Conservation (phyloP, 2,329 filamentous ascomycete species). For the Ophiocordyceps camponoti-floridani region DNA sequence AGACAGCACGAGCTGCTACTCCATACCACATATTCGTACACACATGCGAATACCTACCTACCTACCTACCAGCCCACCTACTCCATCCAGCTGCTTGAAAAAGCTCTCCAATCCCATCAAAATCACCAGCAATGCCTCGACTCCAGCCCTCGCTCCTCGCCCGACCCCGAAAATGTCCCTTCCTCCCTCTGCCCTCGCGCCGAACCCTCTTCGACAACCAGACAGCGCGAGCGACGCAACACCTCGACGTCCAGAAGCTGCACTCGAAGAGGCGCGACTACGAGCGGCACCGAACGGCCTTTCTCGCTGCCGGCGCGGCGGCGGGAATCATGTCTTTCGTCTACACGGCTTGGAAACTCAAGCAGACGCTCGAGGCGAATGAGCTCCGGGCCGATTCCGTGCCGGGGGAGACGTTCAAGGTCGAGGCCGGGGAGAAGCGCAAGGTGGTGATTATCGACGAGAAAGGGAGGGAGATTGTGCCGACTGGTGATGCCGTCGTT, state of each 20-base stretch:
- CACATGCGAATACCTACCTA: too few relatives aligned
- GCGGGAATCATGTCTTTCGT: conserved; percentile 30
- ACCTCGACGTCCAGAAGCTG: conserved; percentile 30
- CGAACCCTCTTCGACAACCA: conserved; percentile 13
- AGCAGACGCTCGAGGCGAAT: conserved; percentile 18
- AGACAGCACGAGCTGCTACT: too few relatives aligned
- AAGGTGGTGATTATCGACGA: conserved; percentile 46
- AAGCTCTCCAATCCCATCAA: too few relatives aligned
- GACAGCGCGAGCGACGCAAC: conserved; percentile 22
- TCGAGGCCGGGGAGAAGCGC: conserved; percentile 29
- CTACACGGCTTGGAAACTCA: conserved; percentile 35
- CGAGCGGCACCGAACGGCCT: conserved; percentile 29
- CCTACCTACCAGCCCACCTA: too few relatives aligned
- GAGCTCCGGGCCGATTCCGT: conserved; percentile 21
- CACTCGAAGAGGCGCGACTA: conserved; percentile 28
- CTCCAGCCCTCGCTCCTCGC: conserved; percentile 8
- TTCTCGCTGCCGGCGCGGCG: conserved; percentile 30
- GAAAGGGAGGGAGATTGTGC: conserved; percentile 56
- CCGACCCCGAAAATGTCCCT: conserved; percentile 8
- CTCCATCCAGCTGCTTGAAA: too few relatives aligned
- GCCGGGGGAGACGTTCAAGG: conserved; percentile 27
- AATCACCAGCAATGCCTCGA: conserved; percentile 6
- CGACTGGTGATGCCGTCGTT: conserved; percentile 67
- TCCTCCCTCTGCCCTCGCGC: conserved; percentile 2
- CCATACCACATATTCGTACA: too few relatives aligned